Conservation (phyloP, 78 protist species). For the Guillardia theta region DNA sequence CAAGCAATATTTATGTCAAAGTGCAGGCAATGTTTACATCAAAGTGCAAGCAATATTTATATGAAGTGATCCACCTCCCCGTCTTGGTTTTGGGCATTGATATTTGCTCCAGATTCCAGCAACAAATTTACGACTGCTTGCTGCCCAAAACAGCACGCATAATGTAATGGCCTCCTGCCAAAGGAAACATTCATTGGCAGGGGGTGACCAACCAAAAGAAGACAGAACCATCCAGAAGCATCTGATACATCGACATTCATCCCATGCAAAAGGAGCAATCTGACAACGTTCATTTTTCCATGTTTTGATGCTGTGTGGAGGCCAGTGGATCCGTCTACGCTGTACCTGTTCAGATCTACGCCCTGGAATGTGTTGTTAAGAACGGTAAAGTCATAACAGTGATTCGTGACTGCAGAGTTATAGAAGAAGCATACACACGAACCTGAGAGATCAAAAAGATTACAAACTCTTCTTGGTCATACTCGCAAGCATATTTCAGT, state of each 20-base stretch:
- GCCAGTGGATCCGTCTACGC: not conserved
- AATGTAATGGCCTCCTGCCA: not conserved
- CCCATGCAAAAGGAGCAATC: not conserved
- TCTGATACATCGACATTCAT: not conserved
- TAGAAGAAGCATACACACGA: too few relatives aligned
- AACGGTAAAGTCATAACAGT: not conserved
- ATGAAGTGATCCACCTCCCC: too few relatives aligned
- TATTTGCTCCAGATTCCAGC: not conserved
- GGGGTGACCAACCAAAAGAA: not conserved
- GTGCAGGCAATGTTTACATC: too few relatives aligned
- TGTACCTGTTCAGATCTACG: too few relatives aligned
- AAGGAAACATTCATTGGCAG: not conserved
- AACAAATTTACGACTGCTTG: not conserved
- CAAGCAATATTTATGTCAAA: too few relatives aligned
- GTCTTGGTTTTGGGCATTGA: not conserved
- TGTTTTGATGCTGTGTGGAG: not conserved
- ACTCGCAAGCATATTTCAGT: not conserved
- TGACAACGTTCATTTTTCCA: not conserved
- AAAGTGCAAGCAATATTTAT: too few relatives aligned
- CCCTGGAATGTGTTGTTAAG: too few relatives aligned
- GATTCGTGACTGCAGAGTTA: too few relatives aligned
- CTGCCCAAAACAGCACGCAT: too few relatives aligned
- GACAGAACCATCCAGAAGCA: not conserved
- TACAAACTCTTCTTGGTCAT: not conserved
- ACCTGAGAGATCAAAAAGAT: not conserved